These are phyloP conservation scores for Sphenostylis stenocarpa DNA, from an alignment of 306 rosid genomes.

Conservation along the genomic window DNA sequence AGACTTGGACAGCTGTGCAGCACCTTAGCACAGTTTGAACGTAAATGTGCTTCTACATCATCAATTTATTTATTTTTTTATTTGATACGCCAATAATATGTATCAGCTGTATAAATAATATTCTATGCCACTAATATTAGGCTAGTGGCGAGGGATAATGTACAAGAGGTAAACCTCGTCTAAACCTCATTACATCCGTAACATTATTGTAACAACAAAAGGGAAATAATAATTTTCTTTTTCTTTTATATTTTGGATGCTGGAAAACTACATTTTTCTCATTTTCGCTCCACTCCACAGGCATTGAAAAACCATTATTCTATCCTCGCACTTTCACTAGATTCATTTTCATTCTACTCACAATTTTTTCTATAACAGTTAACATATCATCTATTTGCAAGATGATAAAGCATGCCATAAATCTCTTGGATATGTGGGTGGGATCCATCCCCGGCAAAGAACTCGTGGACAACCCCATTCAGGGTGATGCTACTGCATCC, in stretches of 20 bases:
- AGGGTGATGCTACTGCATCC: slow-evolving; percentile 57
- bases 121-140: slow-evolving; percentile 22
- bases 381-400: slow-evolving; percentile 6
- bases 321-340: background rate
- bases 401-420: slow-evolving; percentile 36
- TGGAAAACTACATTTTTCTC: background rate
- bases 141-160: slow-evolving; percentile 16
- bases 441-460: slow-evolving; percentile 47
- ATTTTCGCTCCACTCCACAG: background rate
- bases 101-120: slow-evolving; percentile 35
- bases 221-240: background rate
- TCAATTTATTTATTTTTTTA: background rate
- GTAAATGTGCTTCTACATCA: slow-evolving; percentile 28
- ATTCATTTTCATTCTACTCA: slow-evolving; percentile 5
- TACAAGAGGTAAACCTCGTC: slow-evolving; percentile 18
- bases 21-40: slow-evolving; percentile 64
- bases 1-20: slow-evolving; percentile 90
- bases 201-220: slow-evolving; percentile 23
- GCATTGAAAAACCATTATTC: background rate
- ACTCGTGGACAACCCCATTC: slow-evolving; percentile 53
- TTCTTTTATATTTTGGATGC: background rate
- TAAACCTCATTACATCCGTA: slow-evolving; percentile 12
- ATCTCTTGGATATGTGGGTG: slow-evolving; percentile 44
- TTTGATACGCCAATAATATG: slow-evolving; percentile 17
- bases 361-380: background rate